These are phyloP conservation scores for Wickerhamia fluorescens DNA, from an alignment of 805 yeast species.

Conservation along the genomic window DNA sequence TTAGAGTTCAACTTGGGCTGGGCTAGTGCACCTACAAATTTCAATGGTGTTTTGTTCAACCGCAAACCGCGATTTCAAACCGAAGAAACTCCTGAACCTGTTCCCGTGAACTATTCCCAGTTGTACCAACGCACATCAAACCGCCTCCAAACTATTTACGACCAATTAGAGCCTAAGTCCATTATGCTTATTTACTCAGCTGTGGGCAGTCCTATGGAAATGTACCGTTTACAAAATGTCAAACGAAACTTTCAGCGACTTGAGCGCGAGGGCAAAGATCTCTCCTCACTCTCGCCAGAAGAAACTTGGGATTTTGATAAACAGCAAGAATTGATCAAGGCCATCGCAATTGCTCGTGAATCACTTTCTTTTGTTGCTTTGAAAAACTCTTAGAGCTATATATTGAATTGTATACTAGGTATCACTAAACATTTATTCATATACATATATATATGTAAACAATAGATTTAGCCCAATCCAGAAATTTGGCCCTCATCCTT, in stretches of 20 bases:
- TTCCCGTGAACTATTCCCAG: too few species aligned
- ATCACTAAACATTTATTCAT: not conserved
- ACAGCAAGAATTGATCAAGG: slow-evolving; percentile 38
- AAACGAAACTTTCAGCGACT: slow-evolving; percentile 38
- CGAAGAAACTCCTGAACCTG: slow-evolving; percentile 3
- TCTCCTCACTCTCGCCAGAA: slow-evolving; percentile 32
- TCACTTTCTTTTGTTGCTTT: slow-evolving; percentile 49
- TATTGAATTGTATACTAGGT: not conserved
- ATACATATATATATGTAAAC: not conserved
- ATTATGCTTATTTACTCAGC: slow-evolving; percentile 57
- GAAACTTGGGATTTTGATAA: slow-evolving; percentile 48
- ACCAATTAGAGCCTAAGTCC: slow-evolving; percentile 49
- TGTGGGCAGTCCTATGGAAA: slow-evolving; percentile 49
- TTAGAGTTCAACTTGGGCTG: slow-evolving; percentile 39
- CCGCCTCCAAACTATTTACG: slow-evolving; percentile 43
- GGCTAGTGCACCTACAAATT: slow-evolving; percentile 14
- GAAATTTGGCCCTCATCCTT: slow-evolving; percentile 19
- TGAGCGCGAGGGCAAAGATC: slow-evolving; percentile 33
- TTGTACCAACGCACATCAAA: slow-evolving; percentile 31
- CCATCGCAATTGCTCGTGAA: slow-evolving; percentile 47
- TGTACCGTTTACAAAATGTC: slow-evolving; percentile 38
- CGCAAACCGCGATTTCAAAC: slow-evolving; percentile 1
- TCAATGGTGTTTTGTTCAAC: slow-evolving; percentile 10
- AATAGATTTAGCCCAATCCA: slow-evolving; percentile 9
- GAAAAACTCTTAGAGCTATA: too few species aligned